These are phyloP conservation scores for Cantharellus anzutake DNA, from an alignment of 768 basidiomycete species.

Conservation along the genomic window DNA sequence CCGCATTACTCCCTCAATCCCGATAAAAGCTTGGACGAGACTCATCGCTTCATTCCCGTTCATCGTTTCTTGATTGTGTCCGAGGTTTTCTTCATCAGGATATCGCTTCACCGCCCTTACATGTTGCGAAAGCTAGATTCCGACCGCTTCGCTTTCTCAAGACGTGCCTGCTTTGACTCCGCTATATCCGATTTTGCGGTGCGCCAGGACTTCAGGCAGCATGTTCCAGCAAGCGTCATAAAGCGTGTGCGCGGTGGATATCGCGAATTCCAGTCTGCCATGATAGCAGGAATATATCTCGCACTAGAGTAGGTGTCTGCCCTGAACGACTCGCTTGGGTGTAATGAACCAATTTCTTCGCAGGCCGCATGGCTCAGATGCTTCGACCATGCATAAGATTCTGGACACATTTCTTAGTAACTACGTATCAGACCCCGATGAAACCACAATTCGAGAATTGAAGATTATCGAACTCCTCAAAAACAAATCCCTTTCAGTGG, in stretches of 20 bases:
- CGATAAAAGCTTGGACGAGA: conserved; percentile 57
- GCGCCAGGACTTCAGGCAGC: conserved; percentile 45
- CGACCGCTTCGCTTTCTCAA: conserved; percentile 64
- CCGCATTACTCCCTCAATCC: conserved; percentile 60
- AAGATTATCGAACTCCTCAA: conserved; percentile 51
- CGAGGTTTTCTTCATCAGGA: conserved; percentile 72
- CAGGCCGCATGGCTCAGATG: conserved; percentile 43
- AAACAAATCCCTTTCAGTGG: conserved; percentile 7
- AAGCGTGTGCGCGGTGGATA: conserved; percentile 60
- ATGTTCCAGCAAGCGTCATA: conserved; percentile 40
- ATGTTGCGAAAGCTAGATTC: conserved; percentile 59
- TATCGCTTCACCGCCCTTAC: conserved; percentile 76
- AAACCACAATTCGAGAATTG: conserved; percentile 63
- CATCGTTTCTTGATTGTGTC: conserved; percentile 83
- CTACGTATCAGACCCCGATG: conserved; percentile 48
- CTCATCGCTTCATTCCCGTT: conserved; percentile 44
- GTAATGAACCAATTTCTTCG: background rate
- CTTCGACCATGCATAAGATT: conserved; percentile 55
- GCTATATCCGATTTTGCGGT: conserved; percentile 75
- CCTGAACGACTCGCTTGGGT: background rate
- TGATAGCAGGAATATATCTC: conserved; percentile 78
- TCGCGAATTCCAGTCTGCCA: conserved; percentile 72
- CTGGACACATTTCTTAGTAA: conserved; percentile 61
- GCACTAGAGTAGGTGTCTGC: conserved; percentile 30
- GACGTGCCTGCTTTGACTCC: conserved; percentile 78